These are phyloP conservation scores for Moesziomyces sp. DNA, from an alignment of 1,284 basidiomycete genomes.

Conservation along the genomic window DNA sequence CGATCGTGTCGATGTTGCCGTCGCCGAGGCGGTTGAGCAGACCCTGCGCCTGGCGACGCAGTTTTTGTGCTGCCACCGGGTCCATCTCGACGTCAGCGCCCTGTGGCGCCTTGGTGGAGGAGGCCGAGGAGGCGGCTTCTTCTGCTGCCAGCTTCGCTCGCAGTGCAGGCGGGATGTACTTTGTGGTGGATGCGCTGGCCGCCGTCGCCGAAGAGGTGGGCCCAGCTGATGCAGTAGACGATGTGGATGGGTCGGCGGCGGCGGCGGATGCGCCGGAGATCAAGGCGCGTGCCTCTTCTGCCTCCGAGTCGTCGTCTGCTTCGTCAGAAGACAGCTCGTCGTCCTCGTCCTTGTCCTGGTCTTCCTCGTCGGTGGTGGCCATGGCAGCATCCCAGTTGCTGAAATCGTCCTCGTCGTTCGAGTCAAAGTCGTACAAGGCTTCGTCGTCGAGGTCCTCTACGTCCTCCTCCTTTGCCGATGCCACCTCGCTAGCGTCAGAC, in stretches of 20 bases:
- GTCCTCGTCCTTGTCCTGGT: slow-evolving; percentile 7
- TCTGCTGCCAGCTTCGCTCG: slow-evolving; percentile 67
- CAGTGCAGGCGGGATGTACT: slow-evolving; percentile 72
- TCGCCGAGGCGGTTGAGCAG: slow-evolving; percentile 87
- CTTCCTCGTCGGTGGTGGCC: slow-evolving; percentile 49
- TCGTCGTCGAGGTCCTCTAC: slow-evolving; percentile 17
- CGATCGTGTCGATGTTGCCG: slow-evolving; percentile 84
- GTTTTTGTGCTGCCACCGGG: slow-evolving; percentile 72
- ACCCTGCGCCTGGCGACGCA: slow-evolving; percentile 85
- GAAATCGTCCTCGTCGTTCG: slow-evolving; percentile 43
- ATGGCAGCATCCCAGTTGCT: slow-evolving; percentile 54
- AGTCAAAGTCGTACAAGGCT: slow-evolving; percentile 41
- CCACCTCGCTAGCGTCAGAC: no score
- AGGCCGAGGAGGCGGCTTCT: slow-evolving; percentile 4
- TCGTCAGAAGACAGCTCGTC: slow-evolving; percentile 9
- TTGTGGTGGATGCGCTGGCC: slow-evolving; percentile 42
- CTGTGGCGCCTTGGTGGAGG: background rate
- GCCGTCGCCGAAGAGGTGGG: background rate
- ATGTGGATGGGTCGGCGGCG: background rate
- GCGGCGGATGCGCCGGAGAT: slow-evolving; percentile 9
- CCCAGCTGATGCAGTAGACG: background rate
- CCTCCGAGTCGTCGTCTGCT: slow-evolving; percentile 25
- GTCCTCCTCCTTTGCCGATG: background rate
- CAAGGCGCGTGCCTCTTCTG: slow-evolving; percentile 31
- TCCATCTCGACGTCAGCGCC: slow-evolving; percentile 49